Evolutionary conservation across 2,329 filamentous ascomycete genomes (phyloP).

Genomic region (Pseudogymnoascus sp.): DNA sequence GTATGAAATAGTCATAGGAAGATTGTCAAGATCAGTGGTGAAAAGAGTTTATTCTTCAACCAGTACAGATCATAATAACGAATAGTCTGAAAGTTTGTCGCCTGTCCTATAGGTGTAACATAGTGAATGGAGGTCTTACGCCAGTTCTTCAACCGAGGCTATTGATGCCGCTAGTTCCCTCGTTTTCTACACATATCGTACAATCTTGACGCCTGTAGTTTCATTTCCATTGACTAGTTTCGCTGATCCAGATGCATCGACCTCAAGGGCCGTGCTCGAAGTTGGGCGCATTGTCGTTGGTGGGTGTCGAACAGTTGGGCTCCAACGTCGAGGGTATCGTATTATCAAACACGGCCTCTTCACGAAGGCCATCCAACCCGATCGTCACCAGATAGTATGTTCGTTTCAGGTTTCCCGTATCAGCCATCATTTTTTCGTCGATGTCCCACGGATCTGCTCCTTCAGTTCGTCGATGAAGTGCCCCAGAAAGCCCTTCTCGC

Average conservation of each 20-base stretch:
- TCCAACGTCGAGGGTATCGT: neutral
- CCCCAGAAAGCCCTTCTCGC: conserved; percentile 30
- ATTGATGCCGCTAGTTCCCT: neutral
- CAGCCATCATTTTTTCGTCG: conserved; percentile 18
- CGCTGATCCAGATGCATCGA: neutral
- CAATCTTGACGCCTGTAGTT: conserved; percentile 1
- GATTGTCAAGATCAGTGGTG: neutral
- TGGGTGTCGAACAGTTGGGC: neutral
- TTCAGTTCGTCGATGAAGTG: conserved; percentile 47
- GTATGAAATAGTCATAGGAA: neutral
- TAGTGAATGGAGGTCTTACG: conserved; percentile 2
- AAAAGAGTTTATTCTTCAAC: neutral
- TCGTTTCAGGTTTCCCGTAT: conserved; percentile 10
- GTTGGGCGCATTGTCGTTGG: neutral
- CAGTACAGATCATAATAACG: neutral
- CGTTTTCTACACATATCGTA: neutral
- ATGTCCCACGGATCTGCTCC: conserved; percentile 30
- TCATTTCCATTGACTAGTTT: neutral
- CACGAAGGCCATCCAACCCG: neutral
- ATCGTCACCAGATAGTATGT: neutral
- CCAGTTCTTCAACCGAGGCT: neutral
- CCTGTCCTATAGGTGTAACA: neutral
- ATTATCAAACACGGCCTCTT: neutral
- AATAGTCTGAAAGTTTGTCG: neutral
- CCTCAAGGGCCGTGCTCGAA: neutral